These are phyloP conservation scores for Rossbeevera mucosa DNA, from an alignment of 768 basidiomycete genomes.

Conservation along the genomic window DNA sequence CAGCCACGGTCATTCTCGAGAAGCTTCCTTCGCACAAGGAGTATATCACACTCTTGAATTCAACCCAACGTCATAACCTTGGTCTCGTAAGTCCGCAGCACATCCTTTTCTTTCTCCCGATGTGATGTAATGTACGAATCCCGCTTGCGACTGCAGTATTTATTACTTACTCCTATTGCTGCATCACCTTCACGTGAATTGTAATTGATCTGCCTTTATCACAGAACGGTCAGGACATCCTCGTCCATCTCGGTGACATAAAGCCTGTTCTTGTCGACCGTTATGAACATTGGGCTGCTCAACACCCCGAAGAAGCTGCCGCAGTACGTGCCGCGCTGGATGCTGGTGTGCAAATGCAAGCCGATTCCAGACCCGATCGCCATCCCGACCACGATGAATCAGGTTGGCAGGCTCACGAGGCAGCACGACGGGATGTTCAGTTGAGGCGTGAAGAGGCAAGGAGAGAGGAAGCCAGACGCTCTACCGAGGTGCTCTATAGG, in stretches of 20 bases:
- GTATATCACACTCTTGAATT: slow-evolving; percentile 51
- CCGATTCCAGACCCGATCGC: slow-evolving; percentile 24
- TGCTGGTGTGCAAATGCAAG: slow-evolving; percentile 17
- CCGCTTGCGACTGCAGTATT: background rate
- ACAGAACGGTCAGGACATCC: slow-evolving; percentile 73
- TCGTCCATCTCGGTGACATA: slow-evolving; percentile 59
- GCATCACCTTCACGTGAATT: slow-evolving; percentile 3
- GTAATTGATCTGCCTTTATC: slow-evolving; percentile 16
- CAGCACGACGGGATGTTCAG: slow-evolving; percentile 29
- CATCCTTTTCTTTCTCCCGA: background rate
- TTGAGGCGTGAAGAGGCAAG: slow-evolving; percentile 31
- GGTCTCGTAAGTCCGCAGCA: slow-evolving; percentile 53
- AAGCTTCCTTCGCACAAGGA: slow-evolving; percentile 70
- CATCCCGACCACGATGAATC: slow-evolving; percentile 30
- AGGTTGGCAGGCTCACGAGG: slow-evolving; percentile 31
- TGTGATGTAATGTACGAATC: slow-evolving; percentile 1
- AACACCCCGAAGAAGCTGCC: slow-evolving; percentile 37
- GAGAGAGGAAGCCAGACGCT: slow-evolving; percentile 32
- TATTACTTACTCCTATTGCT: background rate
- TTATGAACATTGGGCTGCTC: slow-evolving; percentile 55
- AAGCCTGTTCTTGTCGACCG: slow-evolving; percentile 61
- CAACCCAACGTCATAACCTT: slow-evolving; percentile 62
- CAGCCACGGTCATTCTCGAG: slow-evolving; percentile 75
- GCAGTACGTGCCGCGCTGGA: slow-evolving; percentile 20
- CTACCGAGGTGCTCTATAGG: slow-evolving; percentile 35